Base-by-base conservation (phyloP, 306 rosid species). In the Potentilla sterilis region DNA sequence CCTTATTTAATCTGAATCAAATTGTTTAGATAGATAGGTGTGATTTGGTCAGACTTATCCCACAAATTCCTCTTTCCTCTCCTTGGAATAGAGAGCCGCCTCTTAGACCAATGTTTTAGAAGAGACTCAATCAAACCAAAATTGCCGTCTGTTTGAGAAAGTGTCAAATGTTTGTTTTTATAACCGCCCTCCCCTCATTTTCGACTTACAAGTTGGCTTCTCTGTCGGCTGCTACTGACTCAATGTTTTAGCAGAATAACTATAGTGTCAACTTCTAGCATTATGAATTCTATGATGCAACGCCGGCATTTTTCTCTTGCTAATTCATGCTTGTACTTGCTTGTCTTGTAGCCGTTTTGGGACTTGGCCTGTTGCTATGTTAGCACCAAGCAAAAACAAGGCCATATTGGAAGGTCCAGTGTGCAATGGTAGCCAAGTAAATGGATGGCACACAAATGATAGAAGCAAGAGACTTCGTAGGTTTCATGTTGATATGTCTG, bases 401-500 rank as follows among this genome's bases (percentile, higher is more conserved):
- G 98, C 98, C 59, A 81, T 96, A 81, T 85, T 92, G 85, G 99
- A 96, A 88, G 99, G 99, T 81, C 96, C 99, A 1, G 93, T 90
- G 11, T 96, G 99, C 86, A 92, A 96, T 75, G 91, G 91, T 55
- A 92, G 91, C 81, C 96, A 86, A 90, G 96, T 96, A 82, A 77
- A 84, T 77, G 99, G 99, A 72, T 96, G 99, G 99, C 97, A 92
- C 79, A 96, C 99, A 37, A 96, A 96, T 79, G 97, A 90, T 86
- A 96, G 86, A 85, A 92, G 97, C 75, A 90, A 86, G 83, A 88
- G 88, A 81, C 90, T 96, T 40, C 89, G 97, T 8, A 88, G 99
- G 88, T 96, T 96, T 86, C 99, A 96, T 80, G 98, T 96, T 82
- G 99, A 96, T 81, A 96, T 96, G 99, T 90, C 99, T 18, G 99